Evolutionary conservation across 352 stramenopile genomes (phyloP).

Genomic region (Phytophthora sp.): DNA sequence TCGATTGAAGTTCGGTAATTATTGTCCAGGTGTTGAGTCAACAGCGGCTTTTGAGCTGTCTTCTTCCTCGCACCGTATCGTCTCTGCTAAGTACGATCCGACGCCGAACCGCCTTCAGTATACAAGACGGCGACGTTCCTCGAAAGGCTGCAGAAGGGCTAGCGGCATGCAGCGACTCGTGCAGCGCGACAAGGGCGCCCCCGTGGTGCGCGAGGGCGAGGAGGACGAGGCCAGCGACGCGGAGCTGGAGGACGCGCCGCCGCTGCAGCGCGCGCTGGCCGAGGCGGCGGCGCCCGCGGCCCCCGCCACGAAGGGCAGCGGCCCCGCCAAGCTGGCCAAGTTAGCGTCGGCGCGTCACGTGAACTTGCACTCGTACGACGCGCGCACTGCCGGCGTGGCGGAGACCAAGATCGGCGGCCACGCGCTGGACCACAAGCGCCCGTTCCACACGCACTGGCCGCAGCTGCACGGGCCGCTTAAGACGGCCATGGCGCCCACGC

Average conservation of each 20-base stretch:
- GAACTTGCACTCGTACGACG: slow-evolving; percentile 66
- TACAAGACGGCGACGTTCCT: too few relatives aligned
- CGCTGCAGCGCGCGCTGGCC: slow-evolving; percentile 9
- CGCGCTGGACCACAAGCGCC: slow-evolving; percentile 59
- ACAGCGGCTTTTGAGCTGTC: too few relatives aligned
- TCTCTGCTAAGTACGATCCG: too few relatives aligned
- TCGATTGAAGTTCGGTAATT: too few relatives aligned
- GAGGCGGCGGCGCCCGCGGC: slow-evolving; percentile 11
- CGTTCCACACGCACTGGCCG: slow-evolving; percentile 37
- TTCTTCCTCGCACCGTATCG: too few relatives aligned
- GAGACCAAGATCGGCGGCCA: slow-evolving; percentile 86
- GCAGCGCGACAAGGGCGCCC: slow-evolving; percentile 24
- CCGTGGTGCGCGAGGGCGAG: slow-evolving; percentile 25
- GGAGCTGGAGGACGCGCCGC: neutral
- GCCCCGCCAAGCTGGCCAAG: slow-evolving; percentile 27
- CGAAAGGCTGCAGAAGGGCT: neutral
- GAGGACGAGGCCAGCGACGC: slow-evolving; percentile 15
- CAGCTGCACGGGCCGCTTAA: slow-evolving; percentile 39
- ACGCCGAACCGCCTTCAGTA: too few relatives aligned
- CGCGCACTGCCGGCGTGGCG: slow-evolving; percentile 8
- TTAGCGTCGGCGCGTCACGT: slow-evolving; percentile 45
- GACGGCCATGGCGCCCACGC: slow-evolving; percentile 25
- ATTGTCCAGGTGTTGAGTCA: too few relatives aligned
- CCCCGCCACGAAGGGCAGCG: slow-evolving; percentile 7
- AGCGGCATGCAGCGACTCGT: slow-evolving; percentile 29